These are phyloP conservation scores for Penicillium atrosanguineum DNA, from an alignment of 495 filamentous ascomycete genomes.

Conservation along the genomic window DNA sequence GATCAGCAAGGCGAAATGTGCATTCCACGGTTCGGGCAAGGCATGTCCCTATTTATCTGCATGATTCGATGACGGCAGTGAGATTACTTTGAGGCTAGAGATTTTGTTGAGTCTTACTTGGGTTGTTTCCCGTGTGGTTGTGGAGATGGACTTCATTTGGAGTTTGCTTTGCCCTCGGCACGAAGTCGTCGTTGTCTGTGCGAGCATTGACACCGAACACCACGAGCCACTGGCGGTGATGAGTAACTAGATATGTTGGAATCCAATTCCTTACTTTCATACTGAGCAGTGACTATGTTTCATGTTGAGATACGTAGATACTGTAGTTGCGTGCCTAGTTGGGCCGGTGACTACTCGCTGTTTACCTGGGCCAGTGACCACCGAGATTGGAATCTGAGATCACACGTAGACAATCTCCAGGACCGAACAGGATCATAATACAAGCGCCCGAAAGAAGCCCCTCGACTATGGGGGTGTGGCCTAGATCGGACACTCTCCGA, in stretches of 20 bases:
- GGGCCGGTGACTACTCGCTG: no score
- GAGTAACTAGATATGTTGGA: background rate
- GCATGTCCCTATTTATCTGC: background rate
- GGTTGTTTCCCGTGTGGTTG: no score
- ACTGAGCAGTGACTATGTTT: background rate
- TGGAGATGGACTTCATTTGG: background rate
- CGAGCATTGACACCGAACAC: background rate
- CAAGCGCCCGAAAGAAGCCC: background rate
- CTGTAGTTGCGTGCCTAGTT: no score
- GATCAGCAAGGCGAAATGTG: background rate
- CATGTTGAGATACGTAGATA: background rate
- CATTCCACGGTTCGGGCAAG: background rate
- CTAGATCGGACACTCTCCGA: background rate
- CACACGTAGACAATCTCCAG: background rate
- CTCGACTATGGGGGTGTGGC: background rate
- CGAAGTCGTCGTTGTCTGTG: no score
- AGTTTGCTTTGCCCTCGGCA: background rate
- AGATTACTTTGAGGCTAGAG: background rate
- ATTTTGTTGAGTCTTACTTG: background rate
- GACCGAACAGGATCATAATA: background rate
- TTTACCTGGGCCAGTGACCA: no score
- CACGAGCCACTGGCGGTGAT: background rate
- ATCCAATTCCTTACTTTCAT: background rate
- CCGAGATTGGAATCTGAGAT: background rate
- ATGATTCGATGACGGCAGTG: background rate